A percentile compares a stretch with the other conserved stretches of the same genome.
Conservation (phyloP, 306 rosid species). For the Argentina anserina region DNA sequence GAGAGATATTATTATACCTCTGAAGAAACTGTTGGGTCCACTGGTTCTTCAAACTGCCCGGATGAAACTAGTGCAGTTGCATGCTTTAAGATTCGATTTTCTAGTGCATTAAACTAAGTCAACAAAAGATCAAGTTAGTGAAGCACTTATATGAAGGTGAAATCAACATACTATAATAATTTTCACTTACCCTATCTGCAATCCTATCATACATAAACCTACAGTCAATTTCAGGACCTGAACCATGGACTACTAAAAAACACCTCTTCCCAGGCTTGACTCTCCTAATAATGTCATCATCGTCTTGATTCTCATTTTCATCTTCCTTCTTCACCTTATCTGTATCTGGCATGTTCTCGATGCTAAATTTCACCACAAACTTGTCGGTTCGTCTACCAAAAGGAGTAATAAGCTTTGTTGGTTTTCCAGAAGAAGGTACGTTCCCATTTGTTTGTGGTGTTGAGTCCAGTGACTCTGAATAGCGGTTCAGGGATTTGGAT, state of each 20-base stretch:
- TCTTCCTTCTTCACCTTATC: conserved; percentile 38
- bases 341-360: conserved; percentile 36
- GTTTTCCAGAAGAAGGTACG: conserved; percentile 55
- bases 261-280: conserved; percentile 60
- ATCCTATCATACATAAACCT: conserved; percentile 79
- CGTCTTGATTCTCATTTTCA: conserved; percentile 46
- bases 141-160: conserved; percentile 23
- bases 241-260: conserved; percentile 58
- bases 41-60: conserved; percentile 65
- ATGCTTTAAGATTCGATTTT: conserved; percentile 61
- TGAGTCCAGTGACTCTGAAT: conserved; percentile 45
- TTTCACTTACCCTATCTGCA: conserved; percentile 70
- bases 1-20: conserved; percentile 47
- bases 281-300: conserved; percentile 61
- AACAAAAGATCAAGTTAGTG: conserved; percentile 27
- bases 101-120: conserved; percentile 71
- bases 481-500: conserved; percentile 29
- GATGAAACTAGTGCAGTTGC: conserved; percentile 63
- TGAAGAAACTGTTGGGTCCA: conserved; percentile 84
- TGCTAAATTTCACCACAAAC: conserved; percentile 59
- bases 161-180: conserved; percentile 5
- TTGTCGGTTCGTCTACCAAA: conserved; percentile 69
- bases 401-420: conserved; percentile 56
- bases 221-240: conserved; percentile 66
- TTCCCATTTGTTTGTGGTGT: conserved; percentile 53